Percentiles rank a stretch among this genome's conserved stretches.
These are phyloP conservation scores for Arctostaphylos glauca DNA, from an alignment of 148 eudicot species.

Conservation along the genomic window DNA sequence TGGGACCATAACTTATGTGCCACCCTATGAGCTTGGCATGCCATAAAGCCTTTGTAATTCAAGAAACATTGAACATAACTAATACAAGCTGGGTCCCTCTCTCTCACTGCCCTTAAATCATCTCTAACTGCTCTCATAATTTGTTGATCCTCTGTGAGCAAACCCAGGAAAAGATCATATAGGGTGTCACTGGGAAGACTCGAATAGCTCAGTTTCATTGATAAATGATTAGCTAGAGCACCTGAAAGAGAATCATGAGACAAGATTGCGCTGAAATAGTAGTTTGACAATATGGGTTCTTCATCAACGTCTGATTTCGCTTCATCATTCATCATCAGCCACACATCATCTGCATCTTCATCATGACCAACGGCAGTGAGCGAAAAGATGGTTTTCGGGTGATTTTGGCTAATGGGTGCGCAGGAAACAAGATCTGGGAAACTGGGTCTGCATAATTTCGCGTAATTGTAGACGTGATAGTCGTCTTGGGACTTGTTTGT, in stretches of 20 bases:
- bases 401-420: conserved; percentile 30
- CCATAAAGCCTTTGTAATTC: conserved; percentile 72
- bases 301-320: conserved; percentile 49
- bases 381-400: conserved; percentile 19
- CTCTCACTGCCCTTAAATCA: conserved; percentile 61
- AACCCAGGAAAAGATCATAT: conserved; percentile 43
- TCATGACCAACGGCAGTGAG: not conserved
- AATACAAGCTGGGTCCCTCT: conserved; percentile 79
- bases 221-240: conserved; percentile 61
- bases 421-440: conserved; percentile 34
- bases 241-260: conserved; percentile 44
- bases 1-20: conserved; percentile 67
- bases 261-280: conserved; percentile 50
- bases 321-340: conserved; percentile 53
- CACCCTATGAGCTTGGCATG: conserved; percentile 65
- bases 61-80: conserved; percentile 71
- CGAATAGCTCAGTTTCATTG: conserved; percentile 42
- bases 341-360: conserved; percentile 31
- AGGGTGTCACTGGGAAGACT: conserved; percentile 40
- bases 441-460: conserved; percentile 22
- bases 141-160: conserved; percentile 37
- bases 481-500: conserved; percentile 30
- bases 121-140: conserved; percentile 37
- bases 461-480: conserved; percentile 24
- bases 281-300: conserved; percentile 65